Percentiles rank a stretch among this genome's conserved stretches.
phyloP scores from a whole-genome alignment of 257 asterid species.

The Datura wrightii region DNA sequence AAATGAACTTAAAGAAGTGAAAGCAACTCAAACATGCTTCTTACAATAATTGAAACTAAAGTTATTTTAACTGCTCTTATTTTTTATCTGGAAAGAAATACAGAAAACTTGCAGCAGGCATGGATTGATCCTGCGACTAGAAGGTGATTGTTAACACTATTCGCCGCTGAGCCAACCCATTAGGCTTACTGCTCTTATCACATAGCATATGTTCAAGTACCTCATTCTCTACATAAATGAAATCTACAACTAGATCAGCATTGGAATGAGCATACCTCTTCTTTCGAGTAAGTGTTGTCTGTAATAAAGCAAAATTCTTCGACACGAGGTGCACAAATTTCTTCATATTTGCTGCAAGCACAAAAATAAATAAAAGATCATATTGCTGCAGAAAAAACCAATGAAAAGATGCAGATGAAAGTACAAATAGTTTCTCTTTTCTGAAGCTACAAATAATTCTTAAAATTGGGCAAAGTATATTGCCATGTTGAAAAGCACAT shows the following conservation, averaged over 20 bases:
- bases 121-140: too few species aligned
- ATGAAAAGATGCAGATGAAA: conserved; percentile 16
- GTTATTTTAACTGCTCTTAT: too few species aligned
- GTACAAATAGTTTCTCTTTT: conserved; percentile 17
- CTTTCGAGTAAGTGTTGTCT: conserved; percentile 86
- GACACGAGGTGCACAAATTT: conserved; percentile 92
- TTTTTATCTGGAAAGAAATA: too few species aligned
- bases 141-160: too few species aligned
- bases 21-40: background rate
- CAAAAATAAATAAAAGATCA: conserved; percentile 38
- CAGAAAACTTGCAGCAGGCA: too few species aligned
- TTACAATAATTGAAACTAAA: background rate
- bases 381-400: background rate
- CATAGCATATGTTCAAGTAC: background rate
- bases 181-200: background rate
- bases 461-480: background rate
- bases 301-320: conserved; percentile 95
- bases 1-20: background rate
- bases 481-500: background rate
- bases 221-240: conserved; percentile 27
- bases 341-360: conserved; percentile 84
- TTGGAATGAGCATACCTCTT: conserved; percentile 62
- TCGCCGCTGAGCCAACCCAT: too few species aligned
- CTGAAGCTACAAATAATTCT: conserved; percentile 12
- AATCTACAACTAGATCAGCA: conserved; percentile 24